phyloP scores from a whole-genome alignment of 805 yeast species.

The Naumovozyma baii region DNA sequence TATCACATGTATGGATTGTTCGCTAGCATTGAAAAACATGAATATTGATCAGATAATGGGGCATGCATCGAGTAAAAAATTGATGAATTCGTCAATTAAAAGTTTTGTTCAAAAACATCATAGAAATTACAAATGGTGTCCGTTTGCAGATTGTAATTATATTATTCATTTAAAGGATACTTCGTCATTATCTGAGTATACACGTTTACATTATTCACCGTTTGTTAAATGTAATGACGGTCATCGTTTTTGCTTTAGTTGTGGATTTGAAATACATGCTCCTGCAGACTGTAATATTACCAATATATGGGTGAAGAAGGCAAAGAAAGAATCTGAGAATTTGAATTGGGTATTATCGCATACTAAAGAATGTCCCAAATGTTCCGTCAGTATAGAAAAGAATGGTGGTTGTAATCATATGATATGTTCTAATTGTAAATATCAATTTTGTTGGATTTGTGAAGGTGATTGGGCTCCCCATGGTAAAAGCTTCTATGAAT shows the following conservation, averaged over 20 bases:
- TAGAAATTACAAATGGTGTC: conserved; percentile 61
- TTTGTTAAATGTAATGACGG: conserved; percentile 56
- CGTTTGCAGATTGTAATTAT: conserved; percentile 67
- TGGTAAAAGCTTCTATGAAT: conserved; percentile 52
- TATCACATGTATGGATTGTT: conserved; percentile 59
- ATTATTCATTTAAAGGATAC: conserved; percentile 39
- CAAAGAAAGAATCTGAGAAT: conserved; percentile 82
- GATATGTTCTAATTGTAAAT: conserved; percentile 68
- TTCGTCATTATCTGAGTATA: conserved; percentile 20
- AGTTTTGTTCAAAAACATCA: conserved; percentile 44
- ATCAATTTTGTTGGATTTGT: conserved; percentile 94
- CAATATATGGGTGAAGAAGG: conserved; percentile 63
- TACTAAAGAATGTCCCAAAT: conserved; percentile 80
- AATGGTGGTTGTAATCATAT: conserved; percentile 97
- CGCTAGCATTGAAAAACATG: conserved; percentile 30
- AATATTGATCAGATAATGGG: conserved; percentile 38
- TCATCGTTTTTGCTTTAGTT: conserved; percentile 71
- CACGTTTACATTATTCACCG: conserved; percentile 37
- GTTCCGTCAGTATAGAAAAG: conserved; percentile 73
- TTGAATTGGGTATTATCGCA: conserved; percentile 77
- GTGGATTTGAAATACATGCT: conserved; percentile 65
- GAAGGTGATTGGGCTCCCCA: conserved; percentile 66
- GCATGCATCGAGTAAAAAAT: conserved; percentile 21
- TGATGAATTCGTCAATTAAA: conserved; percentile 34
- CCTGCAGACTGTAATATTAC: conserved; percentile 77